Evolutionary conservation across 345 rosid genomes (phyloP), one percentile per base, ranked within the genome.

Genomic region (Gossypium arboreum): DNA sequence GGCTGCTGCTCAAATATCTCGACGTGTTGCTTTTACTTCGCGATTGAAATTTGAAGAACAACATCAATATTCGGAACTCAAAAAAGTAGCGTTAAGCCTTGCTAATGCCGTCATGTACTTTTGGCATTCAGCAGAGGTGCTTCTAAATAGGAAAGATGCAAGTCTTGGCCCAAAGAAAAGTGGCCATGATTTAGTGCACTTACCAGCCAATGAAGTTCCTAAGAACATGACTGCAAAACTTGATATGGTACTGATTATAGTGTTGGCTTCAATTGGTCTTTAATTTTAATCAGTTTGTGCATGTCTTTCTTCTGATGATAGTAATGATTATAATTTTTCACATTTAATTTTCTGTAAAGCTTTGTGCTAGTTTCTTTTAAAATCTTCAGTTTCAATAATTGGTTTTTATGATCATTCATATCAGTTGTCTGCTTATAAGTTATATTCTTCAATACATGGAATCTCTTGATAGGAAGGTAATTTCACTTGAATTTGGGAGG

Each of bases 1-100:
- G 63, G 94, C 95, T 81, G 98, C 99, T 70, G 89, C 97, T 71
- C 97, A 91, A 86, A 84, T 92, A 81, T 89, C 92, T 83, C 92
- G 56, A 75, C 85, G 80, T 71, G 85, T 78, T 81, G 95, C 91
- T 73, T 82, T 85, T 73, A 80, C 87, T 80, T 90, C 87, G 57
- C 89, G 71, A 75, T 68, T 82, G 79, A 96, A 86, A 83, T 79
- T 81, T 68, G 88, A 88, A 71, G 87, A 86, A 79, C 85, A 71
- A 76, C 80, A 77, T 76, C 87, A 80, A 71, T 73, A 58, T n/a
- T 39, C 76, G 77, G 86, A 89, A 84, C 87, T 86, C 5, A 91
- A 85, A 86, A 82, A 73, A 51, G 80, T 93, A 73, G 93, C 97
- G 68, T 82, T 84, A 78, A 68, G 81, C 75, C 78, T 96, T 76